These are phyloP conservation scores for Hypoxylon sp. DNA, from an alignment of 2,329 filamentous ascomycete species.

Conservation along the genomic window DNA sequence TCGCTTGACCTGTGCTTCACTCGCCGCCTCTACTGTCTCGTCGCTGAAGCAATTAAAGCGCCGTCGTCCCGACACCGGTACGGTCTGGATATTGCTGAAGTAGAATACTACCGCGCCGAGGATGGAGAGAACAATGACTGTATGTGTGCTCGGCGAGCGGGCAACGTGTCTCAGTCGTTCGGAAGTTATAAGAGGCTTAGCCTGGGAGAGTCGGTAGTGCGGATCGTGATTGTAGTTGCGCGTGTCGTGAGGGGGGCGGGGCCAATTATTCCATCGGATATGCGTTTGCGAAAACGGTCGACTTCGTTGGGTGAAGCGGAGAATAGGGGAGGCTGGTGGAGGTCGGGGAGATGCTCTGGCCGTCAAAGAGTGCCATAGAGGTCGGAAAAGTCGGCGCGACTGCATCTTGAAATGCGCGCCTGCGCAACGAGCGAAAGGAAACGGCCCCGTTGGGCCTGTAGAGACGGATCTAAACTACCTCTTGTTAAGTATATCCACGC, in stretches of 20 bases:
- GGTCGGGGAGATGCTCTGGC: neutral
- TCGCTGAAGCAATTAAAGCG: slow-evolving; percentile 80
- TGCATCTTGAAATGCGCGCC: slow-evolving; percentile 41
- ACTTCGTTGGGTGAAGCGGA: slow-evolving; percentile 21
- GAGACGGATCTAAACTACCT: neutral
- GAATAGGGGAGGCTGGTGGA: slow-evolving; percentile 10
- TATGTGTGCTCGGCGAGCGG: slow-evolving; percentile 57
- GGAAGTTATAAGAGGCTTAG: slow-evolving; percentile 59
- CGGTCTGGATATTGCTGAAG: slow-evolving; percentile 77
- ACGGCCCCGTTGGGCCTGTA: neutral
- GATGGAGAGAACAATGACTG: slow-evolving; percentile 60
- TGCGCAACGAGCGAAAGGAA: slow-evolving; percentile 8
- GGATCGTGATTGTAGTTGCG: slow-evolving; percentile 42
- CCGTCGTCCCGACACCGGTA: slow-evolving; percentile 78
- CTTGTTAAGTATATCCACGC: neutral
- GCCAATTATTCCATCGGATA: slow-evolving; percentile 46
- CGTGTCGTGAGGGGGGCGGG: slow-evolving; percentile 38
- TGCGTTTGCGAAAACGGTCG: slow-evolving; percentile 46
- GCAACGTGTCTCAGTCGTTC: slow-evolving; percentile 54
- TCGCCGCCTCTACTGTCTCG: slow-evolving; percentile 67
- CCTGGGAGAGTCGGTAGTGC: slow-evolving; percentile 42
- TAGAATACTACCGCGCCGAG: slow-evolving; percentile 71
- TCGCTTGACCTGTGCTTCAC: slow-evolving; percentile 68
- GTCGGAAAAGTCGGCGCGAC: slow-evolving; percentile 33
- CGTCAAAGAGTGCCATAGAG: slow-evolving; percentile 27